Evolutionary conservation across 1,284 basidiomycete species (phyloP), one percentile per base, ranked within the genome.

Genomic region (Cryptococcus jaspeensis): DNA sequence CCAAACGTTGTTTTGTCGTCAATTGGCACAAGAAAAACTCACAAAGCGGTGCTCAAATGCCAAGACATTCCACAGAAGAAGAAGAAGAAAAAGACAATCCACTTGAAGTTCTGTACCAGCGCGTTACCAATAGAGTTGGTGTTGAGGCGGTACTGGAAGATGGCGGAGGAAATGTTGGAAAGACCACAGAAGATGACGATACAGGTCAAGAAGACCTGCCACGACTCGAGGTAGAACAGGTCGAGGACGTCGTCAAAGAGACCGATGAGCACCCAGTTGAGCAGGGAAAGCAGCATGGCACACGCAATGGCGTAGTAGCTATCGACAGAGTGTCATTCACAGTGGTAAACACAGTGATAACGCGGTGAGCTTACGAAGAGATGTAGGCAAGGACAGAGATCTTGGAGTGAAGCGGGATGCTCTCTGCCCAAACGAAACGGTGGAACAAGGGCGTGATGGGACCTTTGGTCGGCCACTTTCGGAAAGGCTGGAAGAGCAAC

Each of bases 351-450:
- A 87, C 87, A 1, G 88, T 85, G 72, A 92, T 87, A 4, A 87
- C 88, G 68, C n/a, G n/a, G n/a, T n/a, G n/a, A n/a, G n/a, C n/a
- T n/a, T n/a, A 92, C 12, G 87, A 89, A 76, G 89, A 90, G 85
- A 92, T 90, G 76, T 92, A 88, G 81, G 72, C 73, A 65, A 3
- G 56, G 58, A 69, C 68, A 56, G 58, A 68, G 69, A 90, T 81
- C 80, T 92, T 92, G 81, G 90, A 91, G 76, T 90, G 88, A 0
- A 88, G 79, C 0, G 89, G 89, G 5, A 87, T 87, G 43, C n/a
- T n/a, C n/a, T 70, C 75, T 0, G 85, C 87, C 87, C 88, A 90
- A 28, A 90, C 63, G 79, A 92, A 92, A 16, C 74, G 80, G 45
- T 84, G 84, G 40, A 90, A 83, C 65, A 91, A 87, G 62, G 85